These are phyloP conservation scores for Euclidium syriacum DNA, from an alignment of 345 rosid genomes.

Conservation along the genomic window DNA sequence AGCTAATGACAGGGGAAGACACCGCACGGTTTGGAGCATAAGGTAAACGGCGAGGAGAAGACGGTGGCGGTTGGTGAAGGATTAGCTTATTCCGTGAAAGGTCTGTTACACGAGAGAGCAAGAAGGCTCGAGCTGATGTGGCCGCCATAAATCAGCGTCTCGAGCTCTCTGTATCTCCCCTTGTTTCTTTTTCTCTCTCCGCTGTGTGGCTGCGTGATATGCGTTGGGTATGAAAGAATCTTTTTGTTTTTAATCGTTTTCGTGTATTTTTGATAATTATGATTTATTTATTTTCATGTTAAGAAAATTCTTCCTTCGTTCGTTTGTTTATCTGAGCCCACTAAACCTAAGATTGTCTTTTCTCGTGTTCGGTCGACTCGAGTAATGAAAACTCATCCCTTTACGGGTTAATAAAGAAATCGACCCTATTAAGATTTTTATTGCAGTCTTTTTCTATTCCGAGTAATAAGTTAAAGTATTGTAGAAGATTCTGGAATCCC, in stretches of 20 bases:
- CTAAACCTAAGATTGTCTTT: background rate
- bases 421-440: background rate
- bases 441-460: too few relatives aligned
- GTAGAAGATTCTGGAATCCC: background rate
- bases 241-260: slow-evolving; percentile 1
- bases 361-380: background rate
- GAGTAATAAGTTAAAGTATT: background rate
- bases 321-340: slow-evolving; percentile 18
- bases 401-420: background rate
- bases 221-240: slow-evolving; percentile 23
- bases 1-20: slow-evolving; percentile 34
- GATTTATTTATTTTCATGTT: background rate
- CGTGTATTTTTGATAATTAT: background rate
- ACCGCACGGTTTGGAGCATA: slow-evolving; percentile 8
- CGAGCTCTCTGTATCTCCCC: slow-evolving; percentile 17
- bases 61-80: slow-evolving; percentile 22
- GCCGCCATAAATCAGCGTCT: slow-evolving; percentile 53
- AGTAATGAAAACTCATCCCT: background rate
- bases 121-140: slow-evolving; percentile 48
- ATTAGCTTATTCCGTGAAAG: slow-evolving; percentile 31
- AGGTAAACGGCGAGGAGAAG: slow-evolving; percentile 18
- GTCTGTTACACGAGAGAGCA: slow-evolving; percentile 38
- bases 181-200: slow-evolving; percentile 11
- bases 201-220: slow-evolving; percentile 27
- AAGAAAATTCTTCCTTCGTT: slow-evolving; percentile 14